Conservation (phyloP, 768 basidiomycete genomes). For the Strobilomyces dryophilus region DNA sequence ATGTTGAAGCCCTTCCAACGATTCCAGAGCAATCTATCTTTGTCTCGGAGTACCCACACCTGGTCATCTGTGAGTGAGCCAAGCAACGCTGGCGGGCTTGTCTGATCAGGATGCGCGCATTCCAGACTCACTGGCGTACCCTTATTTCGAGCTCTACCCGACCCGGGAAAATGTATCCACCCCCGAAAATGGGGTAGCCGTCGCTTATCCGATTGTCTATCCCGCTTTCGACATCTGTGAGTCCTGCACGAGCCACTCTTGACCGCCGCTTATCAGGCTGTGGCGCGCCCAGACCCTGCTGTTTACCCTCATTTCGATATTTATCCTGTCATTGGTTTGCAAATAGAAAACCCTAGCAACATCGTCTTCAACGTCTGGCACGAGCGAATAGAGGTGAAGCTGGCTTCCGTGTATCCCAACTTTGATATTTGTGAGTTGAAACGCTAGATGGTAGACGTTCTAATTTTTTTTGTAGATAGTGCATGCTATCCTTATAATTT, state of each 20-base stretch:
- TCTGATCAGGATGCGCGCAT: conserved; percentile 4
- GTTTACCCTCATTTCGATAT: conserved; percentile 41
- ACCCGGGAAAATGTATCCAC: neutral
- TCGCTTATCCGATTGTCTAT: conserved; percentile 13
- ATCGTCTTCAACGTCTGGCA: neutral
- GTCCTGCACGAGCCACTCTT: neutral
- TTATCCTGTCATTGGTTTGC: conserved; percentile 30
- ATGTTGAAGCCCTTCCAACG: neutral
- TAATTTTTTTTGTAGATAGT: conserved; percentile 27
- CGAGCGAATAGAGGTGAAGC: conserved; percentile 6
- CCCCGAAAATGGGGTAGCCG: neutral
- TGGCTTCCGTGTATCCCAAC: conserved; percentile 12
- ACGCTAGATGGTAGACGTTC: neutral
- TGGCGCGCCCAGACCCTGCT: conserved; percentile 32
- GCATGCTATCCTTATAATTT: conserved; percentile 40
- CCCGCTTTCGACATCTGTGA: conserved; percentile 23
- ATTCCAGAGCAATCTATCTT: conserved; percentile 1
- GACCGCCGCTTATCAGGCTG: conserved; percentile 10
- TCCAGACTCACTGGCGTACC: conserved; percentile 24
- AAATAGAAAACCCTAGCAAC: neutral
- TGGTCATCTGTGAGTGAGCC: conserved; percentile 27
- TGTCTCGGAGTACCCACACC: conserved; percentile 19
- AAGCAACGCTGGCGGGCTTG: neutral
- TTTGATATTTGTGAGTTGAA: conserved; percentile 34
- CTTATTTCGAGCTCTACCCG: conserved; percentile 34